Conservation (phyloP, 2,329 filamentous ascomycete genomes). For the Drechslerella dactyloides region DNA sequence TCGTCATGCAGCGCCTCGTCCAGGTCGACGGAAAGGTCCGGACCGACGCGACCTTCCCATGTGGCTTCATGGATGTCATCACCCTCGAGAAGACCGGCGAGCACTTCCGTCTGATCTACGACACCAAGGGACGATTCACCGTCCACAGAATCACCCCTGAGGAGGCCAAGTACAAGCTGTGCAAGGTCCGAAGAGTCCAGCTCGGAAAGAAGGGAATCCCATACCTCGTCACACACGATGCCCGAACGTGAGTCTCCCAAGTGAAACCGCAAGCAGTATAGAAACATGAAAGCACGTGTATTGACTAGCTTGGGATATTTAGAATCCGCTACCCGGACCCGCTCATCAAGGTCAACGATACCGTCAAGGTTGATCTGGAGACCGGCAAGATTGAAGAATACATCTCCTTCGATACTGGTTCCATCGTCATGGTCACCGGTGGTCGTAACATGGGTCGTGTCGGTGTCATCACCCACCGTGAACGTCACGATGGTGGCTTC, state of each 20-base stretch:
- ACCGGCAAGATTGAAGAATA: constrained; percentile 98
- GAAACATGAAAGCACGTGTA: neutral
- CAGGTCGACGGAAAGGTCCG: constrained; percentile 99
- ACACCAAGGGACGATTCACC: constrained; percentile 99
- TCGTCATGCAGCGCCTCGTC: constrained; percentile 99
- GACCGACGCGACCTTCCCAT: constrained; percentile 96
- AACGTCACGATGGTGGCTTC: constrained; percentile 99
- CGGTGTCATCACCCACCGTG: constrained; percentile 99
- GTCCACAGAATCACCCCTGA: constrained; percentile 98
- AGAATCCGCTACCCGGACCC: constrained; percentile 99
- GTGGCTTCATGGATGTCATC: constrained; percentile 99
- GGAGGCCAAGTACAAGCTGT: constrained; percentile 99
- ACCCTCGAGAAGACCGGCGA: constrained; percentile 99
- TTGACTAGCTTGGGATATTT: constrained; percentile 52
- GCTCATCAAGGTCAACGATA: constrained; percentile 99
- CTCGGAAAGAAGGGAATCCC: constrained; percentile 99
- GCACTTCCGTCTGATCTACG: constrained; percentile 99
- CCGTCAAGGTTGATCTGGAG: constrained; percentile 96
- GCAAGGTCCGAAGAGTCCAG: constrained; percentile 99
- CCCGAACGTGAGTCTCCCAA: constrained; percentile 91
- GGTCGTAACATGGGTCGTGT: constrained; percentile 99
- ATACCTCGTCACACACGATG: constrained; percentile 99
- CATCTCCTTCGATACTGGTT: constrained; percentile 98
- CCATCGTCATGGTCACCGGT: constrained; percentile 97
- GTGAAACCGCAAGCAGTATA: neutral